Base-by-base conservation (phyloP, 768 basidiomycete genomes). In the Stropharia rugosoannulata region DNA sequence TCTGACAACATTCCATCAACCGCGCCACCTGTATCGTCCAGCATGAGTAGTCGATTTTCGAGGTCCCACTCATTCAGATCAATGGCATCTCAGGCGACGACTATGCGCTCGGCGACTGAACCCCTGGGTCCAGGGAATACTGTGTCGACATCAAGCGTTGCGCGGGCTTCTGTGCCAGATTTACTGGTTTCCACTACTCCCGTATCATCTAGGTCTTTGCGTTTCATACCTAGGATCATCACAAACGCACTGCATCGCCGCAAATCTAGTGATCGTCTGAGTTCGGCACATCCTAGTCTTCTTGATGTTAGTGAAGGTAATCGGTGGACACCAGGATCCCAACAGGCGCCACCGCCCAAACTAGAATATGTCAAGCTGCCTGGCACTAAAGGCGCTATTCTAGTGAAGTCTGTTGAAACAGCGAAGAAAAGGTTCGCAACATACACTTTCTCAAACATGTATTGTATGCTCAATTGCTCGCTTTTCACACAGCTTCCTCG, bases 331-430 rank as follows among this genome's bases (percentile, higher is more conserved):
- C 57, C 69, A 11, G 69, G 69, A 9, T 64, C 77, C 7, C 70
- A 77, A 3, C 85, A 83, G 58, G 72, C 82, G 2, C 86, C 90
- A 18, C 86, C 91, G 9, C 90, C 91, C 1, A 93, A 94, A 68
- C 71, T 95, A 38, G 93, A 95, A 69, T 95, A 93, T 64, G 89
- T 95, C 55, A 96, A 96, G 71, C 80, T 96, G 9, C 93, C 94
- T 2, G 89, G 93, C 22, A 96, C 93, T 3, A 95, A 93, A 67
- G 89, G 89, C 50, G 85, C 93, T 8, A 65, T 94, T 15, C 73
- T 91, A 66, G 81, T 96, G 47, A 93, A 93, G 63, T 86, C 93
- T 1, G 90, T 93, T 2, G 94, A 96, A 71, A 96, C 93, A 4
- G 82, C 81, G 54, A 93, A 86, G 76, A 92, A 93, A 73, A 96